Evolutionary conservation across 2,329 filamentous ascomycete species (phyloP).

Genomic region (Elsinoe perseae): DNA sequence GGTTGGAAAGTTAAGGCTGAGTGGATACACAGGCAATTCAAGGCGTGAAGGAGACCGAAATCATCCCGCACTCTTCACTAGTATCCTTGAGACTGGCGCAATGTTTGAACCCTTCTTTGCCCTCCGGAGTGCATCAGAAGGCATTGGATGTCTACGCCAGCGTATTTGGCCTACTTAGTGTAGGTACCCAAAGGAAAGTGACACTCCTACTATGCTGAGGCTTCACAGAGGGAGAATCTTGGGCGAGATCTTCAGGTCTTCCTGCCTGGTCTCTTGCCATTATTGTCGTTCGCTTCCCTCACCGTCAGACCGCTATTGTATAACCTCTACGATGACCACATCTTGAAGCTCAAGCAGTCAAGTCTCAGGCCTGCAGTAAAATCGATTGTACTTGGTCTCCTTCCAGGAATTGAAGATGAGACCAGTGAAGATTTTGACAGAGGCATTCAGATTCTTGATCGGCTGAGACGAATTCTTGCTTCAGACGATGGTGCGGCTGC

Average conservation of each 20-base stretch:
- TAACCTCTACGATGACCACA: slow-evolving; percentile 70
- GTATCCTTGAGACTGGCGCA: slow-evolving; percentile 89
- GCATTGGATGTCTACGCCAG: slow-evolving; percentile 87
- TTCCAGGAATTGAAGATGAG: slow-evolving; percentile 91
- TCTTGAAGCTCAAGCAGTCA: slow-evolving; percentile 62
- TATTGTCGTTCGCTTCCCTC: slow-evolving; percentile 88
- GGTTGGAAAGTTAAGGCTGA: not conserved
- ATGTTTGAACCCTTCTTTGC: slow-evolving; percentile 86
- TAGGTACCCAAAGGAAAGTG: slow-evolving; percentile 28
- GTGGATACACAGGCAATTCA: slow-evolving; percentile 63
- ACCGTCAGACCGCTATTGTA: slow-evolving; percentile 82
- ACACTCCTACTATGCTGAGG: slow-evolving; percentile 17
- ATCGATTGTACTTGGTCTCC: slow-evolving; percentile 75
- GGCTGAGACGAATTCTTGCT: slow-evolving; percentile 62
- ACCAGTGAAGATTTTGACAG: slow-evolving; percentile 95
- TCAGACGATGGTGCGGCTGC: slow-evolving; percentile 40
- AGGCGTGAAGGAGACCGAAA: slow-evolving; percentile 51
- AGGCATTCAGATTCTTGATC: slow-evolving; percentile 69
- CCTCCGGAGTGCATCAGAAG: slow-evolving; percentile 96
- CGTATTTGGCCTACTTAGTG: slow-evolving; percentile 79
- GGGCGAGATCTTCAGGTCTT: slow-evolving; percentile 79
- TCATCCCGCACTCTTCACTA: slow-evolving; percentile 71
- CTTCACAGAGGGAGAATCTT: slow-evolving; percentile 34
- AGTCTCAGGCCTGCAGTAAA: slow-evolving; percentile 82
- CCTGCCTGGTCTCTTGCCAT: slow-evolving; percentile 79